Evolutionary conservation across 1,139 yeast species (phyloP), one percentile per base, ranked within the genome.

Genomic region (Taphrina communis): DNA sequence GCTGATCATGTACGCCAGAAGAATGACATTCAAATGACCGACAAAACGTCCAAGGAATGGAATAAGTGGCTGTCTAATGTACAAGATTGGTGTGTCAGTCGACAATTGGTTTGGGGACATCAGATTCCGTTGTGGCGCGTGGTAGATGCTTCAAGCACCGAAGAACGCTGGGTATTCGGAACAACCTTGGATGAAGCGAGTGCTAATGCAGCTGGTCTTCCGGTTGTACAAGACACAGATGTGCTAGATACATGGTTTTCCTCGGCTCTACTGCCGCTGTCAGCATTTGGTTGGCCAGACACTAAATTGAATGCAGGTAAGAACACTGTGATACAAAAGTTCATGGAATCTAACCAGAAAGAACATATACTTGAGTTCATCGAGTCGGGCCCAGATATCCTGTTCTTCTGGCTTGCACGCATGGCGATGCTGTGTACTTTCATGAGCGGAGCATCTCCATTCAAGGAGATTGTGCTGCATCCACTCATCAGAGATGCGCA

Each of bases 261-360:
- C 31, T 63, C 71, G 42, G 71, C 62, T 9, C 55, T 70, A 2
- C 62, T 70, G 35, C 71, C 71, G 12, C 56, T 70, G 6, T 70
- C 71, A 8, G 69, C 66, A 17, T 70, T 70, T 42, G 67, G 53
- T 1, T 70, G 71, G 71, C 71, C 65, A 7, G 81, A 86, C 70
- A 79, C 81, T 21, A 84, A 93, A 69, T 77, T 80, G 6, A 25
- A n/a, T 11, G 6, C 21, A 6, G 19, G 58, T 53, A 53, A 17
- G 14, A 6, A 53, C 21, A 11, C 2, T 11, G 14, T 25, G 31
- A 4, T 25, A 4, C 31, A 25, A 25, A 2, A 2, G 4, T 25
- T 6, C 6, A 14, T 6, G 14, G 6, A 6, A 39, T 3, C 14
- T 39, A 14, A n/a, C 19, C 19, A 21, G 19, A 14, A 25, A 52